Percentiles rank a stretch among this genome's conserved stretches.
Evolutionary conservation across 2,329 filamentous ascomycete species (phyloP).

Genomic region (Aspergillus hortae): DNA sequence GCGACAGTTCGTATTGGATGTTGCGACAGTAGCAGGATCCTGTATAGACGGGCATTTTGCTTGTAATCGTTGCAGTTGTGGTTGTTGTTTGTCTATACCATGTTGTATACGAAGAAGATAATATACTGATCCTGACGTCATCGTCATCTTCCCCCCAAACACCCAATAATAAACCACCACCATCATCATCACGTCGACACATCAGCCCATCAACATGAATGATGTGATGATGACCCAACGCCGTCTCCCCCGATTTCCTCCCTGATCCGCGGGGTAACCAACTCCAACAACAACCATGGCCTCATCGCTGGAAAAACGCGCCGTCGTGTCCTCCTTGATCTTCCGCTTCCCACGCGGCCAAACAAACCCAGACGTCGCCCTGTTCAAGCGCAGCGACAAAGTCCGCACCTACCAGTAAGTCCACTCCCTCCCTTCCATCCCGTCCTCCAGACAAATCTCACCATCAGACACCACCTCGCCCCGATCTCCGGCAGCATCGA

Average conservation of each 20-base stretch:
- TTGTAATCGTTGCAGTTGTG: too few relatives aligned
- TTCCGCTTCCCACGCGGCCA: constrained; percentile 27
- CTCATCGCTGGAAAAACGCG: constrained; percentile 21
- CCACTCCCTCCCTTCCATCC: not conserved
- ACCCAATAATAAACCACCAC: not conserved
- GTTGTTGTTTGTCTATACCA: too few relatives aligned
- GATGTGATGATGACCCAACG: not conserved
- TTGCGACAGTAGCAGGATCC: constrained; percentile 49
- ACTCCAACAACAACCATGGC: not conserved
- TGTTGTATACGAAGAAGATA: not conserved
- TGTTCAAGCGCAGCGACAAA: constrained; percentile 60
- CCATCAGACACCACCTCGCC: constrained; percentile 49
- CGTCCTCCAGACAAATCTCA: not conserved
- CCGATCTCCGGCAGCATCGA: constrained; percentile 63
- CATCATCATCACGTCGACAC: not conserved
- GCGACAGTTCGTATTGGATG: constrained; percentile 45
- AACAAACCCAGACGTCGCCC: constrained; percentile 48
- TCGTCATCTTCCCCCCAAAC: not conserved
- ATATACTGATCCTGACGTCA: not conserved
- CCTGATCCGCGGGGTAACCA: not conserved
- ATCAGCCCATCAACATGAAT: not conserved
- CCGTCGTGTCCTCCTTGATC: constrained; percentile 45
- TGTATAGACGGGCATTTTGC: constrained; percentile 16
- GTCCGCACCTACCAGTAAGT: constrained; percentile 58
- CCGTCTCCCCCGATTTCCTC: not conserved